Evolutionary conservation across 2,329 filamentous ascomycete genomes (phyloP).

Genomic region (Penicillium sp.): DNA sequence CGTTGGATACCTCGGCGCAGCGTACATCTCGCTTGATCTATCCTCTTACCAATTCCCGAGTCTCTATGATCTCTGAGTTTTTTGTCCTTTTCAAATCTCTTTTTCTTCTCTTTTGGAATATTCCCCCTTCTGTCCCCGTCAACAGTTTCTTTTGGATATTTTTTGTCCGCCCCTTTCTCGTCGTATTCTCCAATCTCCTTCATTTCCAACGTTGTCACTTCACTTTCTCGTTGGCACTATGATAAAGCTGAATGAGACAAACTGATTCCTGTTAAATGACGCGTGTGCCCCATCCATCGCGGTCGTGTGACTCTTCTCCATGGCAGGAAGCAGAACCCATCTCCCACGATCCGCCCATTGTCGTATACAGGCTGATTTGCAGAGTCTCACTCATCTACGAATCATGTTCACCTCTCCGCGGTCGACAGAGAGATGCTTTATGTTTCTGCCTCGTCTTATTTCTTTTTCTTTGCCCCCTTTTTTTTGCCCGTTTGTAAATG

Average conservation of each 20-base stretch:
- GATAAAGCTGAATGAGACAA: constrained; percentile 19
- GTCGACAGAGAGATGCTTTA: too few relatives aligned
- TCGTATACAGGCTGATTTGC: too few relatives aligned
- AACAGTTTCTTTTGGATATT: constrained; percentile 6
- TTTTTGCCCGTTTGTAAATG: too few relatives aligned
- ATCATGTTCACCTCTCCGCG: too few relatives aligned
- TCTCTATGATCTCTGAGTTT: too few relatives aligned
- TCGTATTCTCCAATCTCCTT: background rate
- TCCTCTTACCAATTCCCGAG: too few relatives aligned
- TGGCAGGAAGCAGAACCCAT: background rate
- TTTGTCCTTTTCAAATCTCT: constrained; percentile 9
- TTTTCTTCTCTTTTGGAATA: constrained; percentile 26
- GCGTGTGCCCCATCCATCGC: too few relatives aligned
- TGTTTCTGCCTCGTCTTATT: too few relatives aligned
- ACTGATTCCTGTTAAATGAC: background rate
- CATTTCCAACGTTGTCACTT: constrained; percentile 7
- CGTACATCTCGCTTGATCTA: constrained; percentile 9
- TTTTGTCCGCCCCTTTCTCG: too few relatives aligned
- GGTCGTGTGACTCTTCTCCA: background rate
- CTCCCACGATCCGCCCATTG: too few relatives aligned
- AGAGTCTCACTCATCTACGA: too few relatives aligned
- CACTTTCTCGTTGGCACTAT: constrained; percentile 14
- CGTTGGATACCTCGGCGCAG: constrained; percentile 2
- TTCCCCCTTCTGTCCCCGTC: constrained; percentile 32
- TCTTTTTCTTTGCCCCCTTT: too few relatives aligned